Percentiles rank a stretch among this genome's conserved stretches.
Conservation (phyloP, 1,139 yeast genomes). For the Blastobotrys apis region DNA sequence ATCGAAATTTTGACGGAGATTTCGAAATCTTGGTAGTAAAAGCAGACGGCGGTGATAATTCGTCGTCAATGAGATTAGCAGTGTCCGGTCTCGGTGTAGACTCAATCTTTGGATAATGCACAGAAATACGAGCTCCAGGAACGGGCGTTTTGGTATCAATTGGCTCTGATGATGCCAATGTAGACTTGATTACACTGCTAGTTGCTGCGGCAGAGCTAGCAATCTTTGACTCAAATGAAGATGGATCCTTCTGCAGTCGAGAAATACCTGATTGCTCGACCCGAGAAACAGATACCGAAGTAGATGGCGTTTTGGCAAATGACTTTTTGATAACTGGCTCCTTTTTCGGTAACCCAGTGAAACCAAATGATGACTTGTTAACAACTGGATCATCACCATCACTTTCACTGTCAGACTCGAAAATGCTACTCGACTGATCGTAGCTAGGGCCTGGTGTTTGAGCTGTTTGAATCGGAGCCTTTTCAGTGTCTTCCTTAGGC, state of each 20-base stretch:
- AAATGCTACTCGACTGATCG: conserved; percentile 4
- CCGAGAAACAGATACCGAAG: conserved; percentile 18
- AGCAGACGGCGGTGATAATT: conserved; percentile 9
- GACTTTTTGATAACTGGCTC: conserved; percentile 43
- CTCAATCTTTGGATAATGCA: conserved; percentile 16
- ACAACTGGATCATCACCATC: conserved; percentile 20
- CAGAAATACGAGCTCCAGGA: conserved; percentile 8
- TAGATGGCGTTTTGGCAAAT: conserved; percentile 25
- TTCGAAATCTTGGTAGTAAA: background rate
- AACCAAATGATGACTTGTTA: conserved; percentile 33
- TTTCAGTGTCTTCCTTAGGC: background rate
- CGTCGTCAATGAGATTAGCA: background rate
- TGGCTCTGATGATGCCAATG: background rate
- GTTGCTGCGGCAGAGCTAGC: conserved; percentile 1
- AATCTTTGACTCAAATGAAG: conserved; percentile 13
- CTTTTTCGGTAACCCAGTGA: conserved; percentile 44
- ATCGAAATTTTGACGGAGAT: no score
- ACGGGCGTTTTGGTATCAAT: no score
- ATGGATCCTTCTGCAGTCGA: conserved; percentile 12
- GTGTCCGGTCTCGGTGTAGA: background rate
- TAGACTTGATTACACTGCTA: background rate
- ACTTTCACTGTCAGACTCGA: conserved; percentile 20
- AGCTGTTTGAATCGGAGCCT: background rate
- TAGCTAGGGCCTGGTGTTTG: background rate
- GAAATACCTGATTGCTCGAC: conserved; percentile 11